Evolutionary conservation across 2,329 filamentous ascomycete genomes (phyloP).

Genomic region (Sclerotinia nivalis): DNA sequence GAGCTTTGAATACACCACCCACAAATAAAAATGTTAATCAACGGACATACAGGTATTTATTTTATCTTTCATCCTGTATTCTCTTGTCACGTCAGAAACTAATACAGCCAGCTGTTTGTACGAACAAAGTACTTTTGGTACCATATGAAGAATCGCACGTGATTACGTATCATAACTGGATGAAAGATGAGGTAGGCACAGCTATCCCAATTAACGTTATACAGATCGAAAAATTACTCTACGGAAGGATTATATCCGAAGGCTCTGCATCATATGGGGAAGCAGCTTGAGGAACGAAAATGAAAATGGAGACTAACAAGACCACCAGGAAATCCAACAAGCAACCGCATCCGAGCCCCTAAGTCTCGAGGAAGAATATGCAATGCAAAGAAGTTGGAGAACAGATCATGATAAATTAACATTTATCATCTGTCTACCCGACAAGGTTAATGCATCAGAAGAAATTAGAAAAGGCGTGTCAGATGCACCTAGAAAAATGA

Average conservation of each 20-base stretch:
- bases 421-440: constrained; percentile 70
- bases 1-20: neutral
- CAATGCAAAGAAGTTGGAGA: constrained; percentile 89
- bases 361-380: constrained; percentile 77
- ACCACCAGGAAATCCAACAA: constrained; percentile 66
- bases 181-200: constrained; percentile 56
- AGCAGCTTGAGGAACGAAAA: too few species aligned
- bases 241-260: too few species aligned
- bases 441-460: neutral
- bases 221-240: too few species aligned
- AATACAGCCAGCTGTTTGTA: constrained; percentile 60
- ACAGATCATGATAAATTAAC: constrained; percentile 82
- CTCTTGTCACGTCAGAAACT: neutral
- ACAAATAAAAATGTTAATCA: constrained; percentile 1
- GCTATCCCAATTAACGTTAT: too few species aligned
- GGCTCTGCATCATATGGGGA: too few species aligned
- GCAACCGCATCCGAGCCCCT: constrained; percentile 88
- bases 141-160: constrained; percentile 85
- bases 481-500: constrained; percentile 60
- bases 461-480: neutral
- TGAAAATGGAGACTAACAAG: neutral
- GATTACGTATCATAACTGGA: constrained; percentile 82
- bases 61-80: neutral
- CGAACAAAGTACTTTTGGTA: constrained; percentile 69
- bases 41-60: constrained; percentile 1